phyloP scores from a whole-genome alignment of 495 filamentous ascomycete species.

The Penicillium diatomitis region DNA sequence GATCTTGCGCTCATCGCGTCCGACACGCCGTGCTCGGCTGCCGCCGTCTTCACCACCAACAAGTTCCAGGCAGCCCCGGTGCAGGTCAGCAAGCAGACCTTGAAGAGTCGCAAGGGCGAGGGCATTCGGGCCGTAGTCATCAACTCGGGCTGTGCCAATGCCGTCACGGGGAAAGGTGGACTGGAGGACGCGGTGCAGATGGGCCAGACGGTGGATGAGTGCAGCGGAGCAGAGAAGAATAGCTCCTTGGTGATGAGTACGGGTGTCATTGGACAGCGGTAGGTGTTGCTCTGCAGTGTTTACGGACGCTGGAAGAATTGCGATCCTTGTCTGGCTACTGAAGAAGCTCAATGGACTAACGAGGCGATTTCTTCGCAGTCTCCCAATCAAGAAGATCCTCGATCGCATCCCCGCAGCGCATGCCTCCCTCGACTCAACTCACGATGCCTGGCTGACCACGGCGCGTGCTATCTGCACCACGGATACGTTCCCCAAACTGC shows the following conservation, averaged over 20 bases:
- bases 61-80: slow-evolving; percentile 97
- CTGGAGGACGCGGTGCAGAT: slow-evolving; percentile 81
- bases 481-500: slow-evolving; percentile 96
- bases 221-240: slow-evolving; percentile 50
- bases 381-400: slow-evolving; percentile 88
- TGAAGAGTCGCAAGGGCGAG: slow-evolving; percentile 54
- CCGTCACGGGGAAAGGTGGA: slow-evolving; percentile 87
- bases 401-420: slow-evolving; percentile 69
- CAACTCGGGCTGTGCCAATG: slow-evolving; percentile 96
- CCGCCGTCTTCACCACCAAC: slow-evolving; percentile 95
- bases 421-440: slow-evolving; percentile 55
- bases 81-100: slow-evolving; percentile 63
- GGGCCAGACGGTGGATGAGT: slow-evolving; percentile 67
- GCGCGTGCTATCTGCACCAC: slow-evolving; percentile 97
- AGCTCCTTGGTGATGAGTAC: slow-evolving; percentile 93
- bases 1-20: slow-evolving; percentile 87
- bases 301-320: neutral
- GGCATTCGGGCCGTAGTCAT: slow-evolving; percentile 77
- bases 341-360: neutral
- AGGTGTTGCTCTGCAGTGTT: slow-evolving; percentile 2
- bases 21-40: slow-evolving; percentile 79
- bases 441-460: slow-evolving; percentile 76
- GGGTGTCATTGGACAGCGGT: slow-evolving; percentile 94
- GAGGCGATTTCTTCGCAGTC: slow-evolving; percentile 16
- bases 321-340: neutral